Evolutionary conservation across 176 grass and related monocot genomes (phyloP).

Genomic region (Hsuehochloa calcarea): DNA sequence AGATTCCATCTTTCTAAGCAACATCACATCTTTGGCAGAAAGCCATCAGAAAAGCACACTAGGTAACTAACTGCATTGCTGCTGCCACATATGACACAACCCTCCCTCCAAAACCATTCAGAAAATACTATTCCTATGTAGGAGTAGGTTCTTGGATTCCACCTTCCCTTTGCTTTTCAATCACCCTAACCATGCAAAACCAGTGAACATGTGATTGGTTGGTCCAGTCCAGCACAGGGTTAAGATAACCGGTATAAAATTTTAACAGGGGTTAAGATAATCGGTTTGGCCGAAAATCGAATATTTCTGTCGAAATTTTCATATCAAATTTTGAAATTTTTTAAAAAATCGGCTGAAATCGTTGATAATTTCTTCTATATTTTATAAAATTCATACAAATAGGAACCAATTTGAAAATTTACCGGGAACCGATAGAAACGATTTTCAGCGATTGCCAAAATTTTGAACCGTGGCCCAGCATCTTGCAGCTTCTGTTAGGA

Average conservation of each 20-base stretch:
- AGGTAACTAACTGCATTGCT: background rate
- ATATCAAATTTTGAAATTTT: too few species aligned
- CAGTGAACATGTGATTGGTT: conserved; percentile 40
- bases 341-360: too few species aligned
- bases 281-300: too few species aligned
- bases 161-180: conserved; percentile 46
- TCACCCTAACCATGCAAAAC: conserved; percentile 41
- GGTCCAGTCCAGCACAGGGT: conserved; percentile 10
- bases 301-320: too few species aligned
- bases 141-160: conserved; percentile 31
- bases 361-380: too few species aligned
- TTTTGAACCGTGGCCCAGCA: background rate
- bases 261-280: too few species aligned
- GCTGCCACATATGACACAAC: background rate
- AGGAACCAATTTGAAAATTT: too few species aligned
- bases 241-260: too few species aligned
- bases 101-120: conserved; percentile 20
- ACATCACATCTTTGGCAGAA: conserved; percentile 42
- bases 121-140: conserved; percentile 13
- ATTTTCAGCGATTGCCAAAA: too few species aligned
- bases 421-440: too few species aligned
- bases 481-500: conserved; percentile 38
- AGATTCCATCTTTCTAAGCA: conserved; percentile 49
- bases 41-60: conserved; percentile 33
- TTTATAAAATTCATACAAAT: too few species aligned